Evolutionary conservation across 257 asterid species (phyloP).

Genomic region (Paraleonurus japonicus): DNA sequence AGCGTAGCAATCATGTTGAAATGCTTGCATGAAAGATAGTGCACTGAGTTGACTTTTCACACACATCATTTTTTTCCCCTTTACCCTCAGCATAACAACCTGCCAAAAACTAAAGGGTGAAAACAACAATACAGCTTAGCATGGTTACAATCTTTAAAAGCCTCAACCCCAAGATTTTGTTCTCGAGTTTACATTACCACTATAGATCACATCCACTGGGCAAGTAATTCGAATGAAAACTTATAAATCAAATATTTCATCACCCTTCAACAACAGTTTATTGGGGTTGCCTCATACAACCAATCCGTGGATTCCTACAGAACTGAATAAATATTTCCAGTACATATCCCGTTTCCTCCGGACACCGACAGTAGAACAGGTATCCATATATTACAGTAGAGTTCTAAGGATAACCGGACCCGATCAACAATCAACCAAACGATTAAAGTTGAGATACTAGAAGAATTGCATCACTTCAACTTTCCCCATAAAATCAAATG

Average conservation of each 20-base stretch:
- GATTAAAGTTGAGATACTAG: not conserved
- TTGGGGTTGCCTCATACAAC: not conserved
- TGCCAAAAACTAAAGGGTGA: not conserved
- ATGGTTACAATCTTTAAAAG: not conserved
- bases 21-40: constrained; percentile 6
- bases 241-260: not conserved
- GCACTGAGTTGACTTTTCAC: not conserved
- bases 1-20: not conserved
- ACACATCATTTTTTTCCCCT: not conserved
- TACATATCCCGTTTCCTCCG: not conserved
- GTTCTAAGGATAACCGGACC: not conserved
- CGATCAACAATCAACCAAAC: not conserved
- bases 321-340: not conserved
- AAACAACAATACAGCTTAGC: not conserved
- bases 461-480: no score
- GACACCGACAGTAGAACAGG: not conserved
- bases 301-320: not conserved
- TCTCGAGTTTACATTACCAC: not conserved
- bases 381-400: not conserved
- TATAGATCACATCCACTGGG: not conserved
- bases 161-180: not conserved
- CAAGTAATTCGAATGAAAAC: not conserved
- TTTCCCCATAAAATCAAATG: not conserved
- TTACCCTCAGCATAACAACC: not conserved
- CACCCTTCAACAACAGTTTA: not conserved